A percentile compares a stretch with the other conserved stretches of the same genome.
Conservation (phyloP, 1,284 basidiomycete genomes). For the Farysia itapuensis region DNA sequence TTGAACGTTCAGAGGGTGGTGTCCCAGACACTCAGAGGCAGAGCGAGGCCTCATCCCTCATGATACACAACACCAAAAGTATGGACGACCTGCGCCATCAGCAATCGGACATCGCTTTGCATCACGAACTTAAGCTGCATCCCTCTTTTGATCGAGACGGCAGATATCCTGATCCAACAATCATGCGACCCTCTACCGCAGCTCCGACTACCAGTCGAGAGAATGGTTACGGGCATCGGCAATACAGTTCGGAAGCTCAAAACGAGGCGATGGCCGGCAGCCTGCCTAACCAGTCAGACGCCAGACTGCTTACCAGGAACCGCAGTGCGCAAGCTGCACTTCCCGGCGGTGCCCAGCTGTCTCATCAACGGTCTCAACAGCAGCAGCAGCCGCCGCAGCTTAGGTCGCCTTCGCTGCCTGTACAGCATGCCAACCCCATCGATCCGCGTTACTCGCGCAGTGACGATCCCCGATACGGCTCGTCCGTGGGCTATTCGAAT, state of each 20-base stretch:
- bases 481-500: slow-evolving; percentile 4
- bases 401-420: no score
- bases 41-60: slow-evolving; percentile 1
- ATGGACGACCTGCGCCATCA: slow-evolving; percentile 37
- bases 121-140: slow-evolving; percentile 22
- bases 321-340: slow-evolving; percentile 36
- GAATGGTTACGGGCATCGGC: slow-evolving; percentile 14
- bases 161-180: slow-evolving; percentile 26
- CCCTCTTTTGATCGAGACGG: slow-evolving; percentile 28
- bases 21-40: slow-evolving; percentile 2
- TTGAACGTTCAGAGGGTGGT: slow-evolving; percentile 20
- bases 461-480: slow-evolving; percentile 8
- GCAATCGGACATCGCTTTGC: slow-evolving; percentile 7
- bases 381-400: no score
- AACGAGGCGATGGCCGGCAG: no score
- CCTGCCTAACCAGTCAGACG: slow-evolving; percentile 2
- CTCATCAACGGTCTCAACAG: no score
- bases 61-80: slow-evolving; percentile 34
- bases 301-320: slow-evolving; percentile 24
- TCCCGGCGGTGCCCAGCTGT: slow-evolving; percentile 15
- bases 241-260: slow-evolving; percentile 35
- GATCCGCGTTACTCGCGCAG: slow-evolving; percentile 5
- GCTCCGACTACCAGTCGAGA: slow-evolving; percentile 18
- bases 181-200: slow-evolving; percentile 32
- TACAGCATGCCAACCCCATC: no score